Evolutionary conservation across 305 asterid species (phyloP), one percentile per base, ranked within the genome.

Genomic region (Withania somnifera): DNA sequence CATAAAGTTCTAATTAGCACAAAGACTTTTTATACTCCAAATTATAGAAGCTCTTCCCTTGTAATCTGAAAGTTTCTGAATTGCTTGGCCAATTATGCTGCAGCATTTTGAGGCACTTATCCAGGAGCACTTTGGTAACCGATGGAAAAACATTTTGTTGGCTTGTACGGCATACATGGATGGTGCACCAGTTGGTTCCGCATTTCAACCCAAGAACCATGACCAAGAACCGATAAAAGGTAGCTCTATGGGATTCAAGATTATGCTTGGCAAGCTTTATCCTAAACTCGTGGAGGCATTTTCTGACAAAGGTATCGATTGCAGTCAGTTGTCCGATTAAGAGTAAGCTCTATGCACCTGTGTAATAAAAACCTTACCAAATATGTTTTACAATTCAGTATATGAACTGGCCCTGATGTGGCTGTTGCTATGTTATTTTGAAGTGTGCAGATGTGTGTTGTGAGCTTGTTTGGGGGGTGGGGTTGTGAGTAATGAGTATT

Each of bases 71-170:
- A 32, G 45, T 11, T 36, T 75, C 36, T 22, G 63, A 58, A 81
- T 24, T 82, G 67, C 64, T 71, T 38, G 53, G 42, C 76, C 76
- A 36, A 57, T 67, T 68, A 61, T 82, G 86, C 84, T 86, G 86
- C 97, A 96, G 99, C 94, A 94, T 89, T 96, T 94, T 85, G 98
- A 94, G 88, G 96, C 82, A 50, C 97, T 96, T 6, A 91, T 96
- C 79, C 83, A 82, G 20, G 96, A 94, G 85, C 99, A 96, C 87
- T 94, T 96, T 87, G 82, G 84, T 57, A 86, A 73, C 69, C 87
- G 90, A 4, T 80, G 93, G 90, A 88, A 81, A 75, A 83, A 82
- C 64, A 91, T 96, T 83, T 82, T 96, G 58, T 77, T 64, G 84
- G 91, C 97, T 28, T 96, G 99, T 32, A 89, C 89, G 81, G 93